Conservation (phyloP, 2,329 filamentous ascomycete species). For the Pleoardoris graminearum region DNA sequence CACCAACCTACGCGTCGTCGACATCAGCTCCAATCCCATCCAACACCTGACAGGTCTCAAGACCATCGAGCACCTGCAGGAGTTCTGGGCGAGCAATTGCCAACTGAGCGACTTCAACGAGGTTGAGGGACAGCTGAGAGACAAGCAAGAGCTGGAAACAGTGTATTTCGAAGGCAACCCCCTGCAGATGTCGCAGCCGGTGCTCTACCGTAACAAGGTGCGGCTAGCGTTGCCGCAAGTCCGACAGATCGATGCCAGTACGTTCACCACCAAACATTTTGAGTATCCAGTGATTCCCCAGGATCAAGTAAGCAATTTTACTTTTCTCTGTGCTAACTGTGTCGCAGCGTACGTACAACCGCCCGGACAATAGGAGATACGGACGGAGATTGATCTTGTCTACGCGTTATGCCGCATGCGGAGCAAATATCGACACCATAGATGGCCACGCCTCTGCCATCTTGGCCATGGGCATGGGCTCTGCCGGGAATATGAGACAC, state of each 20-base stretch:
- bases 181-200: constrained; percentile 76
- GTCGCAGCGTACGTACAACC: no score
- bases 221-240: constrained; percentile 83
- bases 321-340: constrained; percentile 6
- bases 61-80: constrained; percentile 72
- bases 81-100: constrained; percentile 95
- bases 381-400: not conserved
- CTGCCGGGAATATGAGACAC: not conserved
- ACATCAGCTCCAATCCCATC: constrained; percentile 88
- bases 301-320: no score
- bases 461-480: not conserved
- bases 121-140: constrained; percentile 73
- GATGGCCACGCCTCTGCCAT: not conserved
- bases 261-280: no score
- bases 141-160: constrained; percentile 80
- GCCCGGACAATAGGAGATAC: not conserved
- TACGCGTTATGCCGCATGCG: not conserved
- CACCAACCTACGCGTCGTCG: constrained; percentile 69
- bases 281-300: no score
- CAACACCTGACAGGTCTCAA: constrained; percentile 72
- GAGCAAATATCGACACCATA: not conserved
- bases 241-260: constrained; percentile 93
- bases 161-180: constrained; percentile 98
- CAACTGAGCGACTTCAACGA: constrained; percentile 77
- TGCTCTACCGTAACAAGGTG: constrained; percentile 92